Percentiles rank a stretch among this genome's conserved stretches.
Evolutionary conservation across 768 basidiomycete genomes (phyloP).

Genomic region (Boletus pseudopeckii): DNA sequence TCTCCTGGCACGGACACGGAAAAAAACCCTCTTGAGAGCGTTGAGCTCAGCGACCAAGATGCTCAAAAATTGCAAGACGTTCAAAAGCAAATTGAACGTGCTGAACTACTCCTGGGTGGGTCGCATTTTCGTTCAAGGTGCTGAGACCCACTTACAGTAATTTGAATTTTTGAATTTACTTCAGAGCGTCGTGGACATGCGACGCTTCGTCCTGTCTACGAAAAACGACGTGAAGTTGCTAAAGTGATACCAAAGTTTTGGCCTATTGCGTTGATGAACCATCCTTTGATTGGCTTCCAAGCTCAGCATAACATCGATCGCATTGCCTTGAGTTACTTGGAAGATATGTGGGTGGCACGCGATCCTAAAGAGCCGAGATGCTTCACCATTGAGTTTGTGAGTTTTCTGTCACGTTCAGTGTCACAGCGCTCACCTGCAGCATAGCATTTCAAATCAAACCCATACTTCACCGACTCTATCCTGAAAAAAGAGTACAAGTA

Average conservation of each 20-base stretch:
- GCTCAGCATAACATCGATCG: constrained; percentile 74
- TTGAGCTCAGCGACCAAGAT: constrained; percentile 70
- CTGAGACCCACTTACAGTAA: constrained; percentile 3
- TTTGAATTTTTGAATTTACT: constrained; percentile 2
- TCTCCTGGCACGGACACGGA: constrained; percentile 77
- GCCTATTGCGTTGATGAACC: constrained; percentile 81
- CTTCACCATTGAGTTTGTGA: constrained; percentile 85
- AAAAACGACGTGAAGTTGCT: constrained; percentile 63
- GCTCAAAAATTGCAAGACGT: constrained; percentile 62
- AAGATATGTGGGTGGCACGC: constrained; percentile 81
- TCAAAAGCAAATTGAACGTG: constrained; percentile 67
- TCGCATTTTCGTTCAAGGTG: constrained; percentile 7
- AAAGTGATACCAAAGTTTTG: constrained; percentile 77
- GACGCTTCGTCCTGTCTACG: constrained; percentile 58
- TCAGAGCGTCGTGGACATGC: constrained; percentile 64
- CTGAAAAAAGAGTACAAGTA: constrained; percentile 84
- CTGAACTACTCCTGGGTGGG: constrained; percentile 72
- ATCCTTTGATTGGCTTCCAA: constrained; percentile 58
- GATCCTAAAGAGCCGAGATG: constrained; percentile 72
- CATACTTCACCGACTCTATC: constrained; percentile 71
- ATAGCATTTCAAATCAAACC: constrained; percentile 84
- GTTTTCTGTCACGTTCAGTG: constrained; percentile 32
- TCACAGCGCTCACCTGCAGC: constrained; percentile 2
- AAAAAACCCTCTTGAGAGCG: constrained; percentile 63
- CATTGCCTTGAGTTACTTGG: constrained; percentile 76